Conservation (phyloP, 1,284 basidiomycete species). For the Rugosomyces carneus region DNA sequence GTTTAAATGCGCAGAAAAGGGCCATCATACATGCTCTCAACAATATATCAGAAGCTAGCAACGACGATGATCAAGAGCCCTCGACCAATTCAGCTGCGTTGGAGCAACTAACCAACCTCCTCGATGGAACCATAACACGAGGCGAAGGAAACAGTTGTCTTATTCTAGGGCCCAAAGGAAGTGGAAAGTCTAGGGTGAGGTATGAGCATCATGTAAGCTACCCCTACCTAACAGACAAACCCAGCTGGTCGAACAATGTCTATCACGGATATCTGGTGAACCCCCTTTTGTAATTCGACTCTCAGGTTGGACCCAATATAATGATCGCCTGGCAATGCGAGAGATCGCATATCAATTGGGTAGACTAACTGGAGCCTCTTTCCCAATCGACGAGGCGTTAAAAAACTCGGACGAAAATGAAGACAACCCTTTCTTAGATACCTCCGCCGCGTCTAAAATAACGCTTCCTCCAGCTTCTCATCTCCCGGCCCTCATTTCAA, state of each 20-base stretch:
- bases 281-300: constrained; percentile 73
- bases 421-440: constrained; percentile 34
- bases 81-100: constrained; percentile 45
- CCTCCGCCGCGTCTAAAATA: constrained; percentile 19
- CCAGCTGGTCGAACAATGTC: constrained; percentile 55
- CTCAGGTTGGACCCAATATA: constrained; percentile 80
- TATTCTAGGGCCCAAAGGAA: constrained; percentile 75
- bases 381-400: constrained; percentile 27
- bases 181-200: constrained; percentile 77
- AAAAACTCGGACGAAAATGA: constrained; percentile 24
- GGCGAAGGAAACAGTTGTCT: constrained; percentile 91
- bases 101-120: constrained; percentile 53
- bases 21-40: constrained; percentile 49
- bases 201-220: neutral
- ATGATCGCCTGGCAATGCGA: constrained; percentile 85
- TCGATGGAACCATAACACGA: constrained; percentile 67
- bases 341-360: constrained; percentile 83
- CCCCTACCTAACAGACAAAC: neutral
- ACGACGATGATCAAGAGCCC: constrained; percentile 24
- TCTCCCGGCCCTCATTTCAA: constrained; percentile 73
- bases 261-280: constrained; percentile 33
- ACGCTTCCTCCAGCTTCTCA: constrained; percentile 67
- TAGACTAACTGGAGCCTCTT: constrained; percentile 57
- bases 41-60: constrained; percentile 21
- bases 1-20: constrained; percentile 49